Evolutionary conservation across 2,329 filamentous ascomycete species (phyloP).

Genomic region (Emmonsiellopsis sp.): DNA sequence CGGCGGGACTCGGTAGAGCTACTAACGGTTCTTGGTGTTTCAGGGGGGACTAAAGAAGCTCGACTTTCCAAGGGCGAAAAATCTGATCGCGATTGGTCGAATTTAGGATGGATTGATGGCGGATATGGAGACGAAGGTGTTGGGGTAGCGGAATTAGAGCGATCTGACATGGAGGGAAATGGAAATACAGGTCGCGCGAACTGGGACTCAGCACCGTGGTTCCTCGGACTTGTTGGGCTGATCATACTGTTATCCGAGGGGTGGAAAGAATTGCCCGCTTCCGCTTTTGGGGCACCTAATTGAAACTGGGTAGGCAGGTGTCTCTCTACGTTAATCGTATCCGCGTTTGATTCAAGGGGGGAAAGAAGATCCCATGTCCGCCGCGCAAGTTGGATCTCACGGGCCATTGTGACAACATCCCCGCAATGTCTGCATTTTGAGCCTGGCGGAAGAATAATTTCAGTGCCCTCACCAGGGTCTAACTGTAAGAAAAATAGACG

Average conservation of each 20-base stretch:
- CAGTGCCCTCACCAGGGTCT: conserved; percentile 6
- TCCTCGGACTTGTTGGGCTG: conserved; percentile 1
- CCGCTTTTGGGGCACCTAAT: conserved; percentile 21
- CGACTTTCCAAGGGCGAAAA: conserved; percentile 4
- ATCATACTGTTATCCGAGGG: neutral
- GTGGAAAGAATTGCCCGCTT: conserved; percentile 5
- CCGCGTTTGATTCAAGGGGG: conserved; percentile 27
- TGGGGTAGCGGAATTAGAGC: neutral
- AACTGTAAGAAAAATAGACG: conserved; percentile 1
- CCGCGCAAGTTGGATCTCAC: conserved; percentile 27
- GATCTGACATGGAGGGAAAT: neutral
- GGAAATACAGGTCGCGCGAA: neutral
- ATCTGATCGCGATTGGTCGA: conserved; percentile 1
- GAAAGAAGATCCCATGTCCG: conserved; percentile 29
- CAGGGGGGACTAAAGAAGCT: conserved; percentile 2
- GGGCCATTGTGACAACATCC: conserved; percentile 25
- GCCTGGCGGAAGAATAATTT: conserved; percentile 12
- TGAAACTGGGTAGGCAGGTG: conserved; percentile 29
- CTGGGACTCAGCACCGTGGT: neutral
- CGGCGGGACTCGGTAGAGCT: neutral
- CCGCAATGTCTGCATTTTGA: conserved; percentile 27
- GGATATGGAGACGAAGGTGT: conserved; percentile 9
- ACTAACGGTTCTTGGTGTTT: neutral
- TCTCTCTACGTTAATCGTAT: conserved; percentile 30
- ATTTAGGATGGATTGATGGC: neutral